Base-by-base conservation (phyloP, 106 monocot genomes). In the Agapanthus africanus region DNA sequence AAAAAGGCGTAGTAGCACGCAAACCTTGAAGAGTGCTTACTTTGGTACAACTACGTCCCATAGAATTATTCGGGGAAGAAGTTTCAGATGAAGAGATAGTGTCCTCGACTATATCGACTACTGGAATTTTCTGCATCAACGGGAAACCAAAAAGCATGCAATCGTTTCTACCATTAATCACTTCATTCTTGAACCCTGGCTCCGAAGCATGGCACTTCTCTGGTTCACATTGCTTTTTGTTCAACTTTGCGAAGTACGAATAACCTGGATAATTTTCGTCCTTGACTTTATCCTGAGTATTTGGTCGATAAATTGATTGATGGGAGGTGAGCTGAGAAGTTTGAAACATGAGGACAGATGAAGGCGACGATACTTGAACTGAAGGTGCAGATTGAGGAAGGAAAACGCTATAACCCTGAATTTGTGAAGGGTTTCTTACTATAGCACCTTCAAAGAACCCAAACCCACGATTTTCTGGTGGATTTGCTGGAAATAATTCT, bases 131-230 rank as follows among this genome's bases (percentile, higher is more conserved):
- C 56, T 80, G 77, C 11, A 78, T 95, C 32, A 99, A 84, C 54
- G 84, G 51, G 66, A 92, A 92, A 25, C 97, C 97, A 71, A 99
- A 99, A 70, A 99, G 79, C 51, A 73, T 90, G 73, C 89, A 93
- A 36, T 77, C 69, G 25, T 59, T 89, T 47, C 50, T 46, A 47
- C 66, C 60, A 50, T 26, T 56, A 6, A 32, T 66, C 16, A 67
- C 50, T 47, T 47, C 67, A 8, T 65, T 38, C 21, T 59, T 44
- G n/a, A n/a, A n/a, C n/a, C n/a, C n/a, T n/a, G n/a, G 40, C 30
- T 33, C 59, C 23, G 66, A 13, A 41, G 40, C 36, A 37, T 66
- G 37, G 59, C 67, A 37, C 46, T 32, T 26, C 21, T 71, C 27
- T 62, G 51, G 3, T 77, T 66, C 14, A 59, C n/a, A n/a, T n/a